phyloP scores from a whole-genome alignment of 2,329 filamentous ascomycete species.

The Phyllosticta capitalensis region DNA sequence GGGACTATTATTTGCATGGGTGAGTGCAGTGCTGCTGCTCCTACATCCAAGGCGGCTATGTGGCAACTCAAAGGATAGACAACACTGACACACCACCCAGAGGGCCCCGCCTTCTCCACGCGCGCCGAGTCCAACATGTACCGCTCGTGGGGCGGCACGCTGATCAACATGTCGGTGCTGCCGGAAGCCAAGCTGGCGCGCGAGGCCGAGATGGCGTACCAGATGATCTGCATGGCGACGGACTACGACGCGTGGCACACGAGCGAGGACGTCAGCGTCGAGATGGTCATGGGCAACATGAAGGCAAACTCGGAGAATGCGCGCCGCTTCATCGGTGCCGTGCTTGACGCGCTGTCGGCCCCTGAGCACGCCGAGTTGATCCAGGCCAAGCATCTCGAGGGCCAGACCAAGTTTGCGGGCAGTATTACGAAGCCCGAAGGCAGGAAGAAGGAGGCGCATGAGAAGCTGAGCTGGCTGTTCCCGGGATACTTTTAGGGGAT shows the following conservation, averaged over 20 bases:
- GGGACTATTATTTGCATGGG: constrained; percentile 83
- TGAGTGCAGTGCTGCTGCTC: not conserved
- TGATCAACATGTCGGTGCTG: constrained; percentile 97
- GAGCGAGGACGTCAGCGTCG: constrained; percentile 71
- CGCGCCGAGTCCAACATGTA: constrained; percentile 94
- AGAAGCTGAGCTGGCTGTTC: constrained; percentile 80
- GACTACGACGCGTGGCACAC: constrained; percentile 99
- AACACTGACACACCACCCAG: constrained; percentile 25
- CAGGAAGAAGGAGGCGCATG: constrained; percentile 61
- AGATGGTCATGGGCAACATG: constrained; percentile 98
- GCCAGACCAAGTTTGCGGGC: constrained; percentile 66
- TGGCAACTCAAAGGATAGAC: not conserved
- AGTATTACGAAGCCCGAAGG: constrained; percentile 74
- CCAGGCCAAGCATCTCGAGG: constrained; percentile 70
- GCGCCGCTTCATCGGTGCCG: constrained; percentile 70
- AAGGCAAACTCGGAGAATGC: constrained; percentile 85
- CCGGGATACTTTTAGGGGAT: constrained; percentile 55
- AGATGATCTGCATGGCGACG: constrained; percentile 98
- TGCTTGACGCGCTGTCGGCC: constrained; percentile 75
- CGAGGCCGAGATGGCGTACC: constrained; percentile 92
- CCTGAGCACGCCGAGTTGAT: constrained; percentile 68
- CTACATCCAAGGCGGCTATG: no score
- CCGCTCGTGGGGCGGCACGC: constrained; percentile 81
- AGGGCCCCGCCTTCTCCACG: constrained; percentile 97
- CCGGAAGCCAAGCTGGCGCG: constrained; percentile 93